Evolutionary conservation across 805 yeast genomes (phyloP).

Genomic region (Sugiyamaella chiloensis): DNA sequence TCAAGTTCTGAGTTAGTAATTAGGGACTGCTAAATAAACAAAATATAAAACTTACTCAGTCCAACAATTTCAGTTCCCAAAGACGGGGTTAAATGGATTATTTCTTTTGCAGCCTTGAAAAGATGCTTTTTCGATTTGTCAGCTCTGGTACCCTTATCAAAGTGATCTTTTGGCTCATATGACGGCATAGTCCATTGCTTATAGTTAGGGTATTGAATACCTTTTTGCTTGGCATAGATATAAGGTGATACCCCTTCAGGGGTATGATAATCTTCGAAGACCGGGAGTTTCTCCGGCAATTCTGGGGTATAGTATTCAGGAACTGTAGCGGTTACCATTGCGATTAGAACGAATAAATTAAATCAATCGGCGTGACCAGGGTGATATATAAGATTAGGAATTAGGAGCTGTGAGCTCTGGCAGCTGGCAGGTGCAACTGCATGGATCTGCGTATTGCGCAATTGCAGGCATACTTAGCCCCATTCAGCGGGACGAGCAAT

Average conservation of each 20-base stretch:
- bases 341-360: no score
- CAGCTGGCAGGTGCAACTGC: no score
- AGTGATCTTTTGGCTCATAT: not conserved
- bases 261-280: constrained; percentile 1
- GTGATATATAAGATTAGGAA: no score
- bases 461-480: no score
- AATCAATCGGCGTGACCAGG: not conserved
- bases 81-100: constrained; percentile 51
- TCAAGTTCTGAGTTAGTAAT: constrained; percentile 45
- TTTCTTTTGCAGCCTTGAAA: constrained; percentile 11
- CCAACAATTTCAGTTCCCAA: constrained; percentile 66
- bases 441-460: no score
- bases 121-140: constrained; percentile 8
- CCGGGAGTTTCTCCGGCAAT: not conserved
- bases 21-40: not conserved
- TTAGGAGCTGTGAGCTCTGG: no score
- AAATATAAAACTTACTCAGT: constrained; percentile 27
- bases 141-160: not conserved
- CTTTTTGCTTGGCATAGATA: not conserved
- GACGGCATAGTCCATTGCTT: not conserved
- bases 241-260: constrained; percentile 1
- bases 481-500: no score
- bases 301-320: constrained; percentile 2
- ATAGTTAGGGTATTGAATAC: constrained; percentile 2
- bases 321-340: not conserved